phyloP scores from a whole-genome alignment of 306 rosid genomes.

The Cicer bijugum region DNA sequence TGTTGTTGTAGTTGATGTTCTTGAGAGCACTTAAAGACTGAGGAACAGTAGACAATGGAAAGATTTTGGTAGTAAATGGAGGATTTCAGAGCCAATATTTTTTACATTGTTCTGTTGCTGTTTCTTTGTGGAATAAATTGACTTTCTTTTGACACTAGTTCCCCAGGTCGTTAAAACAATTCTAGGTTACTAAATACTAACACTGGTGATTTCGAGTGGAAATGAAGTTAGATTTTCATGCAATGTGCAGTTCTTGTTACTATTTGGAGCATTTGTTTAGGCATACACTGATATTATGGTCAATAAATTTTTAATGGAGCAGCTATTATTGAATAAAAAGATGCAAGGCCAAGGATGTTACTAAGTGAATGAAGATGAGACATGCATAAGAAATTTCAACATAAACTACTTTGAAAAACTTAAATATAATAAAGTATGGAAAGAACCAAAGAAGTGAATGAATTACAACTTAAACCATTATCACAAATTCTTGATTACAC shows the following conservation, averaged over 20 bases:
- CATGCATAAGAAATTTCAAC: conserved; percentile 12
- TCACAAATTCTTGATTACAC: conserved; percentile 21
- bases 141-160: neutral
- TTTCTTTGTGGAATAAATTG: conserved; percentile 19
- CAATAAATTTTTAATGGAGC: conserved; percentile 1
- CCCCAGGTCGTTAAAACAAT: conserved; percentile 12
- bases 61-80: neutral
- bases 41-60: neutral
- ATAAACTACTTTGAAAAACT: conserved; percentile 17
- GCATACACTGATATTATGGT: conserved; percentile 14
- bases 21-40: neutral
- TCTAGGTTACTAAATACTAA: conserved; percentile 9
- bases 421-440: neutral
- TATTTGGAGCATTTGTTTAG: conserved; percentile 13
- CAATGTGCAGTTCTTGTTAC: conserved; percentile 18
- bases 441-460: conserved; percentile 25
- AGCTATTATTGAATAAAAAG: conserved; percentile 3
- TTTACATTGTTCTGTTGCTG: neutral
- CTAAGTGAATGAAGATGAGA: neutral
- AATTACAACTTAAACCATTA: conserved; percentile 26
- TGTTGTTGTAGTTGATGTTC: neutral
- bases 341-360: neutral
- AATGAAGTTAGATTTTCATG: neutral
- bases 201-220: conserved; percentile 2
- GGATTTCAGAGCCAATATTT: conserved; percentile 1